Evolutionary conservation across 2,329 filamentous ascomycete species (phyloP).

Genomic region (Colletotrichum sansevieriae): DNA sequence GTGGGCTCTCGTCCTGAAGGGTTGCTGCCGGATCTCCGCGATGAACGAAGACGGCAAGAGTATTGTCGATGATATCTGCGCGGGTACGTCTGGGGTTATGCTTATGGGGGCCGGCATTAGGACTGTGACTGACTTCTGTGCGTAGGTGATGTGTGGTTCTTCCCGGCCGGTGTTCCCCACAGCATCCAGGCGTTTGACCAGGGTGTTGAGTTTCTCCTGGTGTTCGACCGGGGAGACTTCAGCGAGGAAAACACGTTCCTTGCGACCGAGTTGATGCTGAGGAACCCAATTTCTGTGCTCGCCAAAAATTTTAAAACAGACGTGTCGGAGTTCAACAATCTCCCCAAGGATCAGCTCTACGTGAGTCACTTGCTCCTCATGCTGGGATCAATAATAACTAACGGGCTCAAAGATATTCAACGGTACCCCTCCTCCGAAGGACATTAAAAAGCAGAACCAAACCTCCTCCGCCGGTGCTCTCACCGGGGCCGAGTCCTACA

Average conservation of each 20-base stretch:
- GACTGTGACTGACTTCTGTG: no score
- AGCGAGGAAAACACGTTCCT: constrained; percentile 72
- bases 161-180: constrained; percentile 63
- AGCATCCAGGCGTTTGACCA: constrained; percentile 67
- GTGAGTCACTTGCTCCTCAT: background rate
- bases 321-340: constrained; percentile 60
- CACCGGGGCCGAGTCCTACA: constrained; percentile 55
- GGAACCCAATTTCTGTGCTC: constrained; percentile 65
- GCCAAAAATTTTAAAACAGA: constrained; percentile 67
- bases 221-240: constrained; percentile 71
- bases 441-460: constrained; percentile 61
- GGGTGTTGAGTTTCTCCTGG: constrained; percentile 70
- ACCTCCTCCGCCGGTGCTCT: constrained; percentile 60
- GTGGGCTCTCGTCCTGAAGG: constrained; percentile 67
- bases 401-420: constrained; percentile 58
- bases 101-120: no score
- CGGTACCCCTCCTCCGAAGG: constrained; percentile 60
- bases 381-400: background rate
- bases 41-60: constrained; percentile 64
- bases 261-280: constrained; percentile 64
- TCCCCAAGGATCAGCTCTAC: constrained; percentile 62
- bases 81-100: constrained; percentile 26
- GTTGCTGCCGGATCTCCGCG: constrained; percentile 63
- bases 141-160: constrained; percentile 67
- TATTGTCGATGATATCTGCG: constrained; percentile 62